Conservation (phyloP, 352 stramenopile genomes). For the Pythium angustatum region DNA sequence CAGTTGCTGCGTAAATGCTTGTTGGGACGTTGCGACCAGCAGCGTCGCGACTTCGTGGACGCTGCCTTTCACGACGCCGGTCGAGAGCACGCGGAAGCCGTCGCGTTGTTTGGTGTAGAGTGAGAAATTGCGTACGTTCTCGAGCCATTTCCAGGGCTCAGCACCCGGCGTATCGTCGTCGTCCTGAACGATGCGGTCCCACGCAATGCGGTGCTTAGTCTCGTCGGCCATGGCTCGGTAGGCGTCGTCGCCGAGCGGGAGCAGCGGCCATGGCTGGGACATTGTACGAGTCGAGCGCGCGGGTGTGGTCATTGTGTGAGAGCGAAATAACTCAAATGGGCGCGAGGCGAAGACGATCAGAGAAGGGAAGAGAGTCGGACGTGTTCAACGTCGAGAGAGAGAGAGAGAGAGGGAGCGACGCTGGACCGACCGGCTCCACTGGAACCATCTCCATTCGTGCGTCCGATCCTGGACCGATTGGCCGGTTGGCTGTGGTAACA, state of each 20-base stretch:
- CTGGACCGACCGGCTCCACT: no score
- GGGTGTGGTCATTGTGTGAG: no score
- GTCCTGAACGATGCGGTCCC: constrained; percentile 1
- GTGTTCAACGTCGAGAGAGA: no score
- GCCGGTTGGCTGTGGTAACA: no score
- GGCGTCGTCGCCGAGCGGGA: neutral
- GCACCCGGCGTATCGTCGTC: neutral
- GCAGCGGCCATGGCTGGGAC: neutral
- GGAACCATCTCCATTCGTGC: no score
- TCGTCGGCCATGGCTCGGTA: neutral
- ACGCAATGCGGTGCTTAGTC: neutral
- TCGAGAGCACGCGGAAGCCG: constrained; percentile 10
- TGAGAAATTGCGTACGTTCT: constrained; percentile 15
- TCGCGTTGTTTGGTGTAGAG: constrained; percentile 15
- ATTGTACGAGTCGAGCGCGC: no score
- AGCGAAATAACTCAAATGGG: no score
- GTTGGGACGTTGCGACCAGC: neutral
- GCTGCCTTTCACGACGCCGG: constrained; percentile 11
- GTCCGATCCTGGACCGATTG: no score
- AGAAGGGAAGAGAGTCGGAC: no score
- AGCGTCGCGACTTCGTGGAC: constrained; percentile 15
- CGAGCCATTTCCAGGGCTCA: constrained; percentile 20
- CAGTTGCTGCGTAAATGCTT: constrained; percentile 17
- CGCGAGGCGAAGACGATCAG: no score
- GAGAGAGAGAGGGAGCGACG: no score